Evolutionary conservation across 441 rosid genomes (phyloP).

Genomic region (Corymbia calophylla): DNA sequence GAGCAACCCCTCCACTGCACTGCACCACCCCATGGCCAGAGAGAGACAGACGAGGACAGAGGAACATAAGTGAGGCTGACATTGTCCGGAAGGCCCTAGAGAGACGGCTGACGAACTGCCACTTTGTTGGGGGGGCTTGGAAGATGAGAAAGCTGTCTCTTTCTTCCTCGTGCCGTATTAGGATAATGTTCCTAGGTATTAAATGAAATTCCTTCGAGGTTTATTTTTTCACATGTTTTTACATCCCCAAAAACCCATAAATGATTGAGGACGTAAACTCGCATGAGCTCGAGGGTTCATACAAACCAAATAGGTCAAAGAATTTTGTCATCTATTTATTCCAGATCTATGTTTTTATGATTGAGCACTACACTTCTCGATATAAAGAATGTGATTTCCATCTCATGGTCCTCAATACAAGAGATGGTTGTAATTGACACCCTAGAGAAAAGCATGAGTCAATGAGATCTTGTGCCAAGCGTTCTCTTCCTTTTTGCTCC

Average conservation of each 20-base stretch:
- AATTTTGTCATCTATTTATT: rapidly evolving
- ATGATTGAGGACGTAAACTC: not conserved
- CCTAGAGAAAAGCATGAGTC: not conserved
- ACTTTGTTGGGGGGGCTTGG: not conserved
- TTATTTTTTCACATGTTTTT: not conserved
- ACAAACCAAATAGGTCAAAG: too few species aligned
- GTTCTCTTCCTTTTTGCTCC: not conserved
- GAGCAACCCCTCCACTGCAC: not conserved
- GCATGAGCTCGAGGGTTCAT: too few species aligned
- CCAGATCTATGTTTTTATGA: not conserved
- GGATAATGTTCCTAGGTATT: not conserved
- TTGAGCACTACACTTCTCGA: rapidly evolving
- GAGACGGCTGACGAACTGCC: not conserved
- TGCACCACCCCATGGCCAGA: not conserved
- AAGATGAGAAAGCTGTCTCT: not conserved
- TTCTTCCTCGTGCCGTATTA: not conserved
- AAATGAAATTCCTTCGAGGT: not conserved
- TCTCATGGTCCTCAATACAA: not conserved
- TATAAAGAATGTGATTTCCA: not conserved
- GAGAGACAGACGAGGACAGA: not conserved
- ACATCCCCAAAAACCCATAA: not conserved
- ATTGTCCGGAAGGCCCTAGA: not conserved
- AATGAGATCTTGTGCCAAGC: not conserved
- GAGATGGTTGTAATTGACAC: not conserved
- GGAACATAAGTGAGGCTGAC: not conserved